Evolutionary conservation across 345 rosid species (phyloP), one percentile per base, ranked within the genome.

Genomic region (Eucalyptus polybractea): DNA sequence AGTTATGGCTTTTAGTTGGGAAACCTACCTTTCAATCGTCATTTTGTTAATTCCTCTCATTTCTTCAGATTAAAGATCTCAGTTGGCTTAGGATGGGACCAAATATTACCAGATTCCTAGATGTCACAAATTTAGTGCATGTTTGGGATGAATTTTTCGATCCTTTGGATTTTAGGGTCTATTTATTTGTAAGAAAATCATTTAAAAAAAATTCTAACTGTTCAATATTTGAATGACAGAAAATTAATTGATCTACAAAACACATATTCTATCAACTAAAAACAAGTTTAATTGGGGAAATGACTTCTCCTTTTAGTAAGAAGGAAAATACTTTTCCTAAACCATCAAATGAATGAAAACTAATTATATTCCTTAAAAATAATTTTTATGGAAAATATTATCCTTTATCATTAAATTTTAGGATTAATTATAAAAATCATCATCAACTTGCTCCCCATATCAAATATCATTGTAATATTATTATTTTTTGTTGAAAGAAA

Each of bases 201-300:
- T 58, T 58, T 58, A 0, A 11, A 24, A 56, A 25, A 10, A 58
- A 22, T 5, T 58, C 2, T 11, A 0, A 25, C 14, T 10, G 2
- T 58, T 25, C 0, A 1, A 25, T 58, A 58, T 25, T 24, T 58
- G n/a, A 11, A 58, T 58, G 13, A 58, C 0, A 13, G 13, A 58
- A 58, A 58, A 24, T 11, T 25, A 58, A 5, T 58, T 58, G 29
- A 58, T 58, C 65, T 25, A 25, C 65, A 25, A 25, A 58, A 58
- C 13, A 25, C 13, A 58, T 58, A 24, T 58, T 58, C 65, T 3
- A 58, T 25, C 27, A 25, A 58, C 65, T 58, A 58, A 58, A 58
- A 58, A 24, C 13, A 58, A 25, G 14, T 58, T 10, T 58, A 25
- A 58, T 58, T 25, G 65, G 65, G 65, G 3, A 58, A 58, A 58